phyloP scores from a whole-genome alignment of 2,329 filamentous ascomycete species.

The Seiridium cupressi region DNA sequence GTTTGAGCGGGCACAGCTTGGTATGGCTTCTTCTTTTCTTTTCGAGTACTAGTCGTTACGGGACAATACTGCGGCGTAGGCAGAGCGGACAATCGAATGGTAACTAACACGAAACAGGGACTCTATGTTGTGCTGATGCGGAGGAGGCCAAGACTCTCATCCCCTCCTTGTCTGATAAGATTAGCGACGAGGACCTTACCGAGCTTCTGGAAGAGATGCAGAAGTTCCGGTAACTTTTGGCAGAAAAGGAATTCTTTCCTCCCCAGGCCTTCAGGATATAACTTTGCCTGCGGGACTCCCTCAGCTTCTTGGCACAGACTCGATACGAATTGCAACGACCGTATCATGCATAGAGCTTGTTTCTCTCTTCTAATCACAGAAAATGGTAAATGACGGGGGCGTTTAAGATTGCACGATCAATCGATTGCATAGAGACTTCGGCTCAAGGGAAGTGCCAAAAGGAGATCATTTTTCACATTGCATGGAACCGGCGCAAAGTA shows the following conservation, averaged over 20 bases:
- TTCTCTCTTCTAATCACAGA: neutral
- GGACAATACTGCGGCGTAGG: too few relatives aligned
- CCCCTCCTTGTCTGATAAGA: slow-evolving; percentile 84
- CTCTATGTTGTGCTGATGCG: slow-evolving; percentile 84
- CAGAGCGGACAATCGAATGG: too few relatives aligned
- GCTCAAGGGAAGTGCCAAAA: neutral
- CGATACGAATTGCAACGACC: too few relatives aligned
- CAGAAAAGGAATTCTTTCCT: too few relatives aligned
- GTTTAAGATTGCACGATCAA: neutral
- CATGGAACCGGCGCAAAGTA: slow-evolving; percentile 6
- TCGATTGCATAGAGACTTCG: slow-evolving; percentile 2
- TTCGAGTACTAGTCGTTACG: too few relatives aligned
- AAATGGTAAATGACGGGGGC: neutral
- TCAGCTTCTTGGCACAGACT: neutral
- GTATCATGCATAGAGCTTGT: neutral
- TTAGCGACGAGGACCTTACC: slow-evolving; percentile 83
- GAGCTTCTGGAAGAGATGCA: slow-evolving; percentile 87
- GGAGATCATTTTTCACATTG: neutral
- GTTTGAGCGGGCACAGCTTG: slow-evolving; percentile 91
- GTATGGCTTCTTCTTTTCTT: slow-evolving; percentile 44
- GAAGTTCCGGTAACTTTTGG: slow-evolving; percentile 54
- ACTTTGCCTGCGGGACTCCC: neutral
- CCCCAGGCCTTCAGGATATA: neutral
- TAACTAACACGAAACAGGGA: slow-evolving; percentile 53
- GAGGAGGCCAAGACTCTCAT: slow-evolving; percentile 98